Conservation (phyloP, 2,329 filamentous ascomycete species). For the Ilyonectria mors-panacis region DNA sequence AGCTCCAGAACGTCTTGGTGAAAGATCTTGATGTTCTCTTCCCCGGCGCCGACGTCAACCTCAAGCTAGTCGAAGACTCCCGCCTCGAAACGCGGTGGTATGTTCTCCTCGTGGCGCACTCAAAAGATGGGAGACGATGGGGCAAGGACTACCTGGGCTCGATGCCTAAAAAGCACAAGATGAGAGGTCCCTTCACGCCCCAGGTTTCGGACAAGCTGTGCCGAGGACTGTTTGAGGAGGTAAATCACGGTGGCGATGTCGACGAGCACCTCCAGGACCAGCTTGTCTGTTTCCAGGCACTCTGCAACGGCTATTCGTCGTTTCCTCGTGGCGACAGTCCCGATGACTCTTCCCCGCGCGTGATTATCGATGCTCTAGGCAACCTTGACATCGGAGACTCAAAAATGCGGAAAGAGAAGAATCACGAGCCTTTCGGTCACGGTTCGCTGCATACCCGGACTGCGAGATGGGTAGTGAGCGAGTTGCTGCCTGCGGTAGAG, state of each 20-base stretch:
- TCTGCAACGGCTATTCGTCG: slow-evolving; percentile 67
- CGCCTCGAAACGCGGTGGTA: slow-evolving; percentile 67
- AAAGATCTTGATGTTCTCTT: slow-evolving; percentile 59
- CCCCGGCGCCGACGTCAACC: slow-evolving; percentile 59
- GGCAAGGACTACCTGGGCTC: slow-evolving; percentile 62
- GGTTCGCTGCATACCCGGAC: slow-evolving; percentile 71
- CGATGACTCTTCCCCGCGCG: slow-evolving; percentile 33
- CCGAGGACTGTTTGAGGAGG: slow-evolving; percentile 61
- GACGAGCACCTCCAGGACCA: slow-evolving; percentile 75
- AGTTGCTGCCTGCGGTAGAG: slow-evolving; percentile 63
- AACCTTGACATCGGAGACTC: slow-evolving; percentile 47
- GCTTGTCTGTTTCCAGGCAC: slow-evolving; percentile 71
- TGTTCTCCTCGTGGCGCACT: slow-evolving; percentile 70
- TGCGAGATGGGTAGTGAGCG: slow-evolving; percentile 71
- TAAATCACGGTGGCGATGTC: slow-evolving; percentile 61
- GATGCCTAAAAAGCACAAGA: slow-evolving; percentile 58
- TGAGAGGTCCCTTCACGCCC: slow-evolving; percentile 49
- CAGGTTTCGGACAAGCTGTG: slow-evolving; percentile 63
- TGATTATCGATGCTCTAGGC: slow-evolving; percentile 49
- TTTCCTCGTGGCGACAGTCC: slow-evolving; percentile 54
- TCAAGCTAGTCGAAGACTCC: slow-evolving; percentile 67
- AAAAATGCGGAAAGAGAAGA: slow-evolving; percentile 60
- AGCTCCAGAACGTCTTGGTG: slow-evolving; percentile 58
- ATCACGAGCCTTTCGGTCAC: slow-evolving; percentile 67
- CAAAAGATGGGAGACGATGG: slow-evolving; percentile 61